Base-by-base conservation (phyloP, 176 grass and related monocot species). In the Raddia guianensis region DNA sequence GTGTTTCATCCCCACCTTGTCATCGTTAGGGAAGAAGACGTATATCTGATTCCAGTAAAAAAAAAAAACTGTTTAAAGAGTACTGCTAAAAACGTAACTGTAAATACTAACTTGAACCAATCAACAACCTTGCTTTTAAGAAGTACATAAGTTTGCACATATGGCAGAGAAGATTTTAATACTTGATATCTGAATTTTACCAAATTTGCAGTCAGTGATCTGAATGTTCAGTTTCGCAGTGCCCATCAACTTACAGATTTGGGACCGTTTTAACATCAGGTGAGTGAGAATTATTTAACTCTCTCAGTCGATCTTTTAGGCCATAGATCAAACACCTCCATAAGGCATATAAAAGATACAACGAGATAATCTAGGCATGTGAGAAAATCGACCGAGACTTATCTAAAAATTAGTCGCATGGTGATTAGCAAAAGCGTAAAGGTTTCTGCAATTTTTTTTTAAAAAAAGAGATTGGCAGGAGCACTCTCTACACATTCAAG, bases 1-100 rank as follows among this genome's bases (percentile, higher is more conserved):
- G 71, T 98, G 95, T 48, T 98, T 98, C 95, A 98, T 87, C 65
- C 95, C 92, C 46, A 98, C 95, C 78, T 98, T 98, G 6, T 98
- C 95, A 64, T 98, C 95, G 49, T 89, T 94, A 1, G 95, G 95
- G 85, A 98, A 98, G 88, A 98, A 93, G 18, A 95, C 95, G 45
- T 94, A 98, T 84, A 98, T 87, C 95, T 98, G 95, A 63, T 79
- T 81, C 32, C 35, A 57, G 40, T 16, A 6, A 63, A 12, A 60
- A 49, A 73, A 33, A 43, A 18, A 42, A 53, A 12, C 12, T 34
- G 12, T 8, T 15, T 19, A 14, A 57, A 20, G 7, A 72, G 35
- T 10, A 52, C n/a, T 19, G 66, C 9, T 53, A 63, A 50, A 13
- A 50, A 13, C 9, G 48, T 15, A 63, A 45, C 21, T 56, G 59